These are phyloP conservation scores for Suhomyces canberraensis DNA, from an alignment of 805 yeast genomes.

Conservation along the genomic window DNA sequence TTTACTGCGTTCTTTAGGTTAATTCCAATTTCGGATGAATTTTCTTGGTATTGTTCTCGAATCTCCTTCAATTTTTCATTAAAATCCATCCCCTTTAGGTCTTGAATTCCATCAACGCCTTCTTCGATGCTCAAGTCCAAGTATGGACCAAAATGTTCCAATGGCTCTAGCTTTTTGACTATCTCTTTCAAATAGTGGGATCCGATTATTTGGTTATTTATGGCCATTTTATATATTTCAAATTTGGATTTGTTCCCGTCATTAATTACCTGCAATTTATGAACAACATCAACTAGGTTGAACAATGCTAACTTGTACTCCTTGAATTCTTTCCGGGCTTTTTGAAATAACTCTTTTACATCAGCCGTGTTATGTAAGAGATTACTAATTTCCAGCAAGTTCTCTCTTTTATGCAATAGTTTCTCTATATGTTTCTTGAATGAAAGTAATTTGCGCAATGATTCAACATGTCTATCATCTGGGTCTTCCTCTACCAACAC, in stretches of 20 bases:
- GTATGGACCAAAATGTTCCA: background rate
- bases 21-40: background rate
- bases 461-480: constrained; percentile 16
- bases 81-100: background rate
- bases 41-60: background rate
- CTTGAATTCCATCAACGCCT: background rate
- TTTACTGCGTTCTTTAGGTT: background rate
- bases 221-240: constrained; percentile 27
- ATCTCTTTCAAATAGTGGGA: constrained; percentile 22
- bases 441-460: constrained; percentile 33
- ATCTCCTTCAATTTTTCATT: background rate
- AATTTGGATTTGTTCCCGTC: constrained; percentile 19
- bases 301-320: constrained; percentile 24
- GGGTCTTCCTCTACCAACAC: constrained; percentile 14
- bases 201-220: constrained; percentile 25
- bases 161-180: constrained; percentile 8
- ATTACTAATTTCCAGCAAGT: constrained; percentile 10
- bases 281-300: constrained; percentile 23
- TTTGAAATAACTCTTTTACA: constrained; percentile 12
- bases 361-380: constrained; percentile 15
- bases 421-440: constrained; percentile 34
- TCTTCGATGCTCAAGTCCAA: background rate
- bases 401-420: no score
- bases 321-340: constrained; percentile 18
- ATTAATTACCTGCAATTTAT: constrained; percentile 9